Evolutionary conservation across 495 filamentous ascomycete genomes (phyloP), one percentile per base, ranked within the genome.

Genomic region (Daldinia vernicosa): DNA sequence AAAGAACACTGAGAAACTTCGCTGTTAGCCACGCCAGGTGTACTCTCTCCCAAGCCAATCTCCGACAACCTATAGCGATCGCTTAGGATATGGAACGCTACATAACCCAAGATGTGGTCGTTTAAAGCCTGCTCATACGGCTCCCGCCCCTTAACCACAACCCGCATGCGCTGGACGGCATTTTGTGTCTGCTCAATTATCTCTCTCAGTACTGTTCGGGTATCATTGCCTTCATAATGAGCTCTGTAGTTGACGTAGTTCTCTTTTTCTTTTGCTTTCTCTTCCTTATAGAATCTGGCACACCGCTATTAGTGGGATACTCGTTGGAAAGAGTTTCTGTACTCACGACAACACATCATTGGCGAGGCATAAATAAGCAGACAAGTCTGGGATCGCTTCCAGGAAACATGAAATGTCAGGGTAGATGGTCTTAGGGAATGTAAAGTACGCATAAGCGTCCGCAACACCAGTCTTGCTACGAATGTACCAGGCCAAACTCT

Each of bases 201-300:
- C 35, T 72, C 60, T 22, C 47, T 40, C 15, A 65, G 47, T 0
- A 72, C 64, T 1, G 33, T 51, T 11, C 57, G 52, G 24, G 59
- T 19, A 28, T 72, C 65, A 14, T 65, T 72, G 3, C 47, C 47
- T 28, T 60, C 53, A 7, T 72, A 69, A 45, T 28, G 40, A 9
- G 70, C 64, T 37, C 53, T 64, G 19, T 33, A 50, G 22, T 60
- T 54, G 9, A 72, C 53, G 28, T 72, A 72, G 47, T 72, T 84
- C 7, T 79, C 77, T 32, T 77, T 78, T n/a, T 83, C 79, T 0
- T 76, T 82, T 11, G 87, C 82, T 80, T 90, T 90, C 77, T 84
- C 81, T 27, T 84, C 82, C 19, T 84, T 83, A 39, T 84, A 81
- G 60, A 80, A 84, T 74, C 82, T 72, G 30, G 2, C n/a, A 19